Evolutionary conservation across 2,329 filamentous ascomycete species (phyloP).

Genomic region (Xylariales sp.): DNA sequence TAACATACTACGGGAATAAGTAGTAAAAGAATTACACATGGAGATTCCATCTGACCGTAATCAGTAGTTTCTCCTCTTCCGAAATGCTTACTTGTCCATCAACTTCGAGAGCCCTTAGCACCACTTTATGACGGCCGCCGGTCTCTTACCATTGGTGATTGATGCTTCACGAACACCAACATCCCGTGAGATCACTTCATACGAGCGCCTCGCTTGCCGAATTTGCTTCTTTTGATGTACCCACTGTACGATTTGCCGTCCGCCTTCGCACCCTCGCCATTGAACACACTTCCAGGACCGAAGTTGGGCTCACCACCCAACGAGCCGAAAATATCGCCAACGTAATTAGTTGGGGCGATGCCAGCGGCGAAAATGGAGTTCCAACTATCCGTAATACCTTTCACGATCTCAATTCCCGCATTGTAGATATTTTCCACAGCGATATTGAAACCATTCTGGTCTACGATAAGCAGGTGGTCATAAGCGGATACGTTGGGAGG

Average conservation of each 20-base stretch:
- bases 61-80: too few species aligned
- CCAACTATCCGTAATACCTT: conserved; percentile 60
- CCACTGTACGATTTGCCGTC: conserved; percentile 4
- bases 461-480: conserved; percentile 53
- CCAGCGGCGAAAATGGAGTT: conserved; percentile 52
- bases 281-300: conserved; percentile 41
- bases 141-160: too few species aligned
- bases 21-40: too few species aligned
- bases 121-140: too few species aligned
- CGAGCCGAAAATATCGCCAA: conserved; percentile 67
- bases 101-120: too few species aligned
- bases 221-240: conserved; percentile 6
- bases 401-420: conserved; percentile 60
- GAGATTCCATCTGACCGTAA: too few species aligned
- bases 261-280: conserved; percentile 1
- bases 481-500: conserved; percentile 51
- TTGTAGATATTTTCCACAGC: conserved; percentile 62
- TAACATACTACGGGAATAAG: too few species aligned
- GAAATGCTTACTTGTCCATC: too few species aligned
- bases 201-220: conserved; percentile 1
- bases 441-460: conserved; percentile 61
- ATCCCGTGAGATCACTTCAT: background rate
- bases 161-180: too few species aligned
- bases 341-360: conserved; percentile 57
- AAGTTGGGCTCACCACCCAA: conserved; percentile 63